Conservation (phyloP, 1,284 basidiomycete species). For the Cryptococcus sp. region DNA sequence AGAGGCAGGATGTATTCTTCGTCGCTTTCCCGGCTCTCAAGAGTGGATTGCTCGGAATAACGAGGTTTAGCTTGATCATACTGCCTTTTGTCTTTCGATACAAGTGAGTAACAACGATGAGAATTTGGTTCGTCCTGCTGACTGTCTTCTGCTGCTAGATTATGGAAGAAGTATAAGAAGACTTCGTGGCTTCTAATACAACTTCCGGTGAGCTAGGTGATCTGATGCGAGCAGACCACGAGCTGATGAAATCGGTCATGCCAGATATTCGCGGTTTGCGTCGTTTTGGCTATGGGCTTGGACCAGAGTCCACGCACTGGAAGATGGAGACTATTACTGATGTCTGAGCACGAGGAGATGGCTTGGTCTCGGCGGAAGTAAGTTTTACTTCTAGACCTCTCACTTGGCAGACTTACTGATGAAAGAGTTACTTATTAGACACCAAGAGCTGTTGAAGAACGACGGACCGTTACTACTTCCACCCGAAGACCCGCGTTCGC, state of each 20-base stretch:
- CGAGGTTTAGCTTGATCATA: conserved; percentile 53
- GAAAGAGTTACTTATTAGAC: conserved; percentile 36
- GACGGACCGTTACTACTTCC: conserved; percentile 54
- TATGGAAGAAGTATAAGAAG: conserved; percentile 53
- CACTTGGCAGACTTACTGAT: background rate
- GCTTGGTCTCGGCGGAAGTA: conserved; percentile 56
- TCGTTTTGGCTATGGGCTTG: conserved; percentile 57
- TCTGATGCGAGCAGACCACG: too few species aligned
- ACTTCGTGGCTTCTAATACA: conserved; percentile 53
- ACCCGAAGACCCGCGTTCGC: conserved; percentile 48
- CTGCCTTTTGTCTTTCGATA: conserved; percentile 57
- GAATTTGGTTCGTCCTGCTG: background rate
- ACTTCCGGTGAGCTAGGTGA: conserved; percentile 47
- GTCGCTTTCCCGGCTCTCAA: conserved; percentile 56
- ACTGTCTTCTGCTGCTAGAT: conserved; percentile 23
- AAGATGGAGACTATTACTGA: conserved; percentile 58
- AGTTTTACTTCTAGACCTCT: conserved; percentile 16
- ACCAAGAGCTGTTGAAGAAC: conserved; percentile 52
- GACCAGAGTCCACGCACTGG: conserved; percentile 56
- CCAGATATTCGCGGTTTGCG: conserved; percentile 56
- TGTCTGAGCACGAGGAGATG: conserved; percentile 57
- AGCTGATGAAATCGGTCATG: background rate
- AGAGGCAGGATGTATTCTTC: conserved; percentile 55
- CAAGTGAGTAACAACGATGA: conserved; percentile 35
- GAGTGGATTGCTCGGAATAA: conserved; percentile 51